A percentile compares a stretch with the other conserved stretches of the same genome.
Evolutionary conservation across 371 early-diverging fungal genomes (phyloP).

Genomic region (Lichtheimia ornata): DNA sequence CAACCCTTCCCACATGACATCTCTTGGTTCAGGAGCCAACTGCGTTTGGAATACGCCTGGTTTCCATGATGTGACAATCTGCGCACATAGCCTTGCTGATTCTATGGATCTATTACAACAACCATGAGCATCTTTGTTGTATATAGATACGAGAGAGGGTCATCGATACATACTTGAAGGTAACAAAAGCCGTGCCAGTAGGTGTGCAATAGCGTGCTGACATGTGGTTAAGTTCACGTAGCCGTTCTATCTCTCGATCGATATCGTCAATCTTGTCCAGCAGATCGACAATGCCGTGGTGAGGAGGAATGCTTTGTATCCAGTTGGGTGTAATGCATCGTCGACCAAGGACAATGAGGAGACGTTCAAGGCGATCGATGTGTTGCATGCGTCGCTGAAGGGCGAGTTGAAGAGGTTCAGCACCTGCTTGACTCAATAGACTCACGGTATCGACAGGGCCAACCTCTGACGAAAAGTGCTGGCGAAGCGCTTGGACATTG

Average conservation of each 20-base stretch:
- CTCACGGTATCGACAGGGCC: constrained; percentile 43
- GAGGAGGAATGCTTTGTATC: constrained; percentile 1
- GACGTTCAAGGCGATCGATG: constrained; percentile 29
- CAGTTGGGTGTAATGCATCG: not conserved
- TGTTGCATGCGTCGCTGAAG: constrained; percentile 20
- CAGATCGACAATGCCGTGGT: constrained; percentile 1
- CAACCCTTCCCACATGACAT: constrained; percentile 86
- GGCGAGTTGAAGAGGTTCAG: constrained; percentile 13
- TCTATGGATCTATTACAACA: constrained; percentile 28
- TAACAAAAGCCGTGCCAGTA: constrained; percentile 64
- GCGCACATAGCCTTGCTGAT: constrained; percentile 61
- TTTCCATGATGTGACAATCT: constrained; percentile 48
- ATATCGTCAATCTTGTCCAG: constrained; percentile 16
- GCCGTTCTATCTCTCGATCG: constrained; percentile 30
- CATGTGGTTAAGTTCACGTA: constrained; percentile 27
- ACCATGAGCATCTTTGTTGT: constrained; percentile 3
- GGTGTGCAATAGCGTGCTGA: constrained; percentile 49
- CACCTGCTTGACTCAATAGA: constrained; percentile 32
- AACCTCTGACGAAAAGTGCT: constrained; percentile 14
- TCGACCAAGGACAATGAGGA: constrained; percentile 28
- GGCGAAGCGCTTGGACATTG: constrained; percentile 25
- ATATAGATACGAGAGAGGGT: constrained; percentile 6
- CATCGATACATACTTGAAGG: constrained; percentile 50
- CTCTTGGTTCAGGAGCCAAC: constrained; percentile 92
- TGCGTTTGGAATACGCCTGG: constrained; percentile 72